phyloP scores from a whole-genome alignment of 2,329 filamentous ascomycete genomes.

The Bipolaris oryzae region DNA sequence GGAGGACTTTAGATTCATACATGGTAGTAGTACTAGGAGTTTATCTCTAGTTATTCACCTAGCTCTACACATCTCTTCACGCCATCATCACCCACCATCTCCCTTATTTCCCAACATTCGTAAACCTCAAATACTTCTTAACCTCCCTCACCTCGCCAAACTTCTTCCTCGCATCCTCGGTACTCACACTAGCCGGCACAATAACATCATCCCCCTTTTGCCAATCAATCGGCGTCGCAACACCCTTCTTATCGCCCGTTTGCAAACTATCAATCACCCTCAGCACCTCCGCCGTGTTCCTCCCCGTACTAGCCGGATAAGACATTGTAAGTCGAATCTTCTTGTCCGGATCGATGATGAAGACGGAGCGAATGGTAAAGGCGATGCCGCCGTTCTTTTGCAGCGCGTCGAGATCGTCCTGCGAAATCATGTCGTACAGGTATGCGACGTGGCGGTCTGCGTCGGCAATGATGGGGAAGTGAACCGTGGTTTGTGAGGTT shows the following conservation, averaged over 20 bases:
- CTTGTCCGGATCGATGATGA: slow-evolving; percentile 93
- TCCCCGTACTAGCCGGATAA: slow-evolving; percentile 87
- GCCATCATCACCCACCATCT: not conserved
- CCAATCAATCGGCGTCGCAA: slow-evolving; percentile 93
- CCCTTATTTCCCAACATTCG: slow-evolving; percentile 54
- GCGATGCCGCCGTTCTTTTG: slow-evolving; percentile 66
- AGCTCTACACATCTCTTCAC: too few relatives aligned
- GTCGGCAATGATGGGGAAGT: slow-evolving; percentile 59
- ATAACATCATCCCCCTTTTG: slow-evolving; percentile 88
- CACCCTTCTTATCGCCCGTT: slow-evolving; percentile 80
- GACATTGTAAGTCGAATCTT: slow-evolving; percentile 90
- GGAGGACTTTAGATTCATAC: not conserved
- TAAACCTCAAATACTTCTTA: slow-evolving; percentile 75
- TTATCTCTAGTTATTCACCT: too few relatives aligned
- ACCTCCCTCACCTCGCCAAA: slow-evolving; percentile 75
- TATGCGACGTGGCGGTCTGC: slow-evolving; percentile 56
- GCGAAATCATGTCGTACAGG: slow-evolving; percentile 59
- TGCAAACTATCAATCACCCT: slow-evolving; percentile 65
- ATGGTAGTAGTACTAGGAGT: not conserved
- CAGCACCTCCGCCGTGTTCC: slow-evolving; percentile 63
- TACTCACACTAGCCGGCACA: slow-evolving; percentile 80
- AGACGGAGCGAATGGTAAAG: slow-evolving; percentile 93
- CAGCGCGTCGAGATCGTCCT: slow-evolving; percentile 62
- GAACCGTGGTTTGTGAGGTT: slow-evolving; percentile 51
- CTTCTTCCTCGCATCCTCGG: slow-evolving; percentile 83